Evolutionary conservation across 345 rosid genomes (phyloP).

Genomic region (Punica granatum): DNA sequence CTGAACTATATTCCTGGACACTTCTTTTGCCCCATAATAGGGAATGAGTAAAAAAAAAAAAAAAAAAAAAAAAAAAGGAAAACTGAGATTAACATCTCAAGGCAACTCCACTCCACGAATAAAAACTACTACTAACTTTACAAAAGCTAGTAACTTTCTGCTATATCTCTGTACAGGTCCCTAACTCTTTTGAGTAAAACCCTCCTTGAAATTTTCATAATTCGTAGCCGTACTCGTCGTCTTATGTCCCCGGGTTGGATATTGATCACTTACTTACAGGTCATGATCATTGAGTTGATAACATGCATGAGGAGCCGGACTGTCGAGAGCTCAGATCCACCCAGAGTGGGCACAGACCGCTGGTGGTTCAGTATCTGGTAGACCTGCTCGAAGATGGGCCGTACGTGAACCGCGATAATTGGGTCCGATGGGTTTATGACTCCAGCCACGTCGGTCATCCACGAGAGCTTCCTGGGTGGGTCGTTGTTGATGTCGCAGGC

Average conservation of each 20-base stretch:
- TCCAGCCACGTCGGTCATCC: constrained; percentile 79
- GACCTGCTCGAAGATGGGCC: constrained; percentile 75
- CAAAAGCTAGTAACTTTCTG: constrained; percentile 1
- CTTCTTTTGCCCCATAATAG: too few relatives aligned
- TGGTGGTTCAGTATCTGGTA: constrained; percentile 51
- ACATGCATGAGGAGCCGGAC: constrained; percentile 67
- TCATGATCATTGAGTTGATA: constrained; percentile 54
- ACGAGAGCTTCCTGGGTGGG: constrained; percentile 45
- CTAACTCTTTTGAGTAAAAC: not conserved
- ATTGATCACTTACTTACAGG: constrained; percentile 51
- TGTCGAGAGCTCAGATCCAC: constrained; percentile 35
- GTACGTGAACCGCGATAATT: constrained; percentile 44
- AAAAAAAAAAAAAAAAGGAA: too few relatives aligned
- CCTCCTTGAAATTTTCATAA: not conserved
- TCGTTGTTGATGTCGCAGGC: constrained; percentile 70
- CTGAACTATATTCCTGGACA: too few relatives aligned
- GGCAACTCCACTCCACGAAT: too few relatives aligned
- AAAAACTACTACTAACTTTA: not conserved
- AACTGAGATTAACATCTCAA: too few relatives aligned
- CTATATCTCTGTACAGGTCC: constrained; percentile 12
- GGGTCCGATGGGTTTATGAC: constrained; percentile 74
- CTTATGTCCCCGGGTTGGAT: not conserved
- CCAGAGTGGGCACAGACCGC: constrained; percentile 32
- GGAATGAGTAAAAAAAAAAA: too few relatives aligned
- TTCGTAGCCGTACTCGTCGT: not conserved